Conservation (phyloP, 208 protist genomes). For the Lotmaria passim region DNA sequence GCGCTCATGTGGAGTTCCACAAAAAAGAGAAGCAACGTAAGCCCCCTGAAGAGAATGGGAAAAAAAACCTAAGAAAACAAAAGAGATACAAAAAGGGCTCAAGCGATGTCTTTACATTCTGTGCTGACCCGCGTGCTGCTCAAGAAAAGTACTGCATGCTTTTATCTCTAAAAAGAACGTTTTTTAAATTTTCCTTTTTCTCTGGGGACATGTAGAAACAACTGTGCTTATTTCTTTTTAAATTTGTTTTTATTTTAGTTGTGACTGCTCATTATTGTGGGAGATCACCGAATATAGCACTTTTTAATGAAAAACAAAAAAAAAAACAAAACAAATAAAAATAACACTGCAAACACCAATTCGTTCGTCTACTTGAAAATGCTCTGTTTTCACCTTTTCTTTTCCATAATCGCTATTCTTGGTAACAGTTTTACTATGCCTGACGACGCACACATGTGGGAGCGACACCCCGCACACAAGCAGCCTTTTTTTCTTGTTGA, state of each 20-base stretch:
- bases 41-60: not conserved
- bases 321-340: not conserved
- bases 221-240: no score
- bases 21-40: not conserved
- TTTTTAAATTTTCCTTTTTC: not conserved
- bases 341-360: not conserved
- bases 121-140: not conserved
- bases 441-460: no score
- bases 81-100: no score
- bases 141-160: not conserved
- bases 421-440: no score
- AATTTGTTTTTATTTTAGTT: not conserved
- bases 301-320: not conserved
- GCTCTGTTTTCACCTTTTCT: not conserved
- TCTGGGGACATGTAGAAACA: no score
- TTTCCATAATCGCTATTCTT: no score
- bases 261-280: not conserved
- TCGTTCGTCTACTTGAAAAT: not conserved
- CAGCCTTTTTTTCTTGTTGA: no score
- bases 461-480: no score
- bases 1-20: not conserved
- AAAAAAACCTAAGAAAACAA: not conserved
- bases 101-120: not conserved
- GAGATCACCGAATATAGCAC: not conserved
- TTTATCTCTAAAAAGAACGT: not conserved